Base-by-base conservation (phyloP, 208 protist species). In the Trypanosoma theileri region DNA sequence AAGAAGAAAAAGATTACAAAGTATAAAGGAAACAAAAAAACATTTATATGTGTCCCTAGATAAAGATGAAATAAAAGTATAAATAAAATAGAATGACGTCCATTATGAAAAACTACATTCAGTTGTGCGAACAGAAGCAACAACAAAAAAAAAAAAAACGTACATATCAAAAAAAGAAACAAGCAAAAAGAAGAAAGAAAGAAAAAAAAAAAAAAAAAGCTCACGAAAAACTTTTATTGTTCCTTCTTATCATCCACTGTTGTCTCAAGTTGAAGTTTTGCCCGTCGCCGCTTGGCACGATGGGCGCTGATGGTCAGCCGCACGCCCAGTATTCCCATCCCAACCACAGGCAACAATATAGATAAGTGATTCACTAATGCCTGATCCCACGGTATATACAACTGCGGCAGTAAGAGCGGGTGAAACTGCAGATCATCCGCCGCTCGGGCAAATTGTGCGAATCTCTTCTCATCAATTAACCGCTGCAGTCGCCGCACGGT, bases 351-450 rank as follows among this genome's bases (percentile, higher is more conserved):
- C 58, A 90, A 40, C 41, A 94, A 64, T 46, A 94, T 77, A 19
- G 82, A 73, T 16, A 82, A n/a, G 53, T 92, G 89, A 41, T 66
- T 82, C 44, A 91, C 66, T 0, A 92, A 7, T 11, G 71, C 65
- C 60, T 94, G 86, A 48, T 94, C 89, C 68, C 67, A 84, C 35
- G 89, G 89, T 55, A 91, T 87, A 77, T 88, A 90, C 45, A 91
- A 72, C 59, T 92, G 84, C n/a, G 89, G 85, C 3, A 84, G 78
- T 0, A 92, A 73, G 12, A 84, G 75, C n/a, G 80, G 84, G 63
- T 94, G 81, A 57, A 83, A 89, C 76, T 87, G 89, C 13, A 94
- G 69, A 45, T 88, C 79, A 62, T 92, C 84, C 6, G 85, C 85
- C 1, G 85, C 85, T 2, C 76, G 72, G 14, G 89, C 83, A 22